Evolutionary conservation across 768 basidiomycete genomes (phyloP).

Genomic region (Collybia sordida): DNA sequence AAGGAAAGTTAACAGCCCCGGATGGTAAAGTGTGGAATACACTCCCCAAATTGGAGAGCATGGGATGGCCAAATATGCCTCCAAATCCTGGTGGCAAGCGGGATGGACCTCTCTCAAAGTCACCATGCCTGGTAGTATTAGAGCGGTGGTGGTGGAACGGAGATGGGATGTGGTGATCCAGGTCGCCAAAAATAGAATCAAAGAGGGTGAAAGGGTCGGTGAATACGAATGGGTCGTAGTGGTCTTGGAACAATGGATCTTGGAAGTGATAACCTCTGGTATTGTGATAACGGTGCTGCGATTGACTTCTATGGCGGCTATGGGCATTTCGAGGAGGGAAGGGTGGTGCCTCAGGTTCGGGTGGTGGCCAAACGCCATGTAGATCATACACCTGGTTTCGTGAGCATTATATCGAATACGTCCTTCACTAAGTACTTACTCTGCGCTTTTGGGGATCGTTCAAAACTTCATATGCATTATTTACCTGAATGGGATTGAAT

Average conservation of each 20-base stretch:
- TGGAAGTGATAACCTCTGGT: slow-evolving; percentile 33
- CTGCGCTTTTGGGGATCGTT: slow-evolving; percentile 59
- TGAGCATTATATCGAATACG: not conserved
- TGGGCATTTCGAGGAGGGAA: slow-evolving; percentile 5
- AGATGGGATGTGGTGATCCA: slow-evolving; percentile 31
- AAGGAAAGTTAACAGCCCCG: slow-evolving; percentile 21
- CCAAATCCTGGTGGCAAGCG: slow-evolving; percentile 31
- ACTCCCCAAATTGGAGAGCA: slow-evolving; percentile 22
- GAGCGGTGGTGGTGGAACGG: slow-evolving; percentile 25
- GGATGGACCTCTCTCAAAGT: slow-evolving; percentile 33
- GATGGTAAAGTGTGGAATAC: slow-evolving; percentile 19
- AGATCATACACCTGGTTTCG: slow-evolving; percentile 58
- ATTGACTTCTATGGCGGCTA: slow-evolving; percentile 14
- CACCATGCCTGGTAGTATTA: slow-evolving; percentile 18
- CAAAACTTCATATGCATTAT: slow-evolving; percentile 78
- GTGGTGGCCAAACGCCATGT: slow-evolving; percentile 77
- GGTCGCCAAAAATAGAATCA: slow-evolving; percentile 63
- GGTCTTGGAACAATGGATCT: slow-evolving; percentile 40
- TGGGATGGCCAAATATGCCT: slow-evolving; percentile 30
- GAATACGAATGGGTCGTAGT: slow-evolving; percentile 41
- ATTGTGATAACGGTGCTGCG: slow-evolving; percentile 19
- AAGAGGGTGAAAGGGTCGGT: slow-evolving; percentile 78
- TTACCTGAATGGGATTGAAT: slow-evolving; percentile 45
- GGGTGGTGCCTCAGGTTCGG: slow-evolving; percentile 27
- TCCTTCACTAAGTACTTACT: slow-evolving; percentile 27